Evolutionary conservation across 2,329 filamentous ascomycete species (phyloP).

Genomic region (Paraphaeosphaeria sporulosa): DNA sequence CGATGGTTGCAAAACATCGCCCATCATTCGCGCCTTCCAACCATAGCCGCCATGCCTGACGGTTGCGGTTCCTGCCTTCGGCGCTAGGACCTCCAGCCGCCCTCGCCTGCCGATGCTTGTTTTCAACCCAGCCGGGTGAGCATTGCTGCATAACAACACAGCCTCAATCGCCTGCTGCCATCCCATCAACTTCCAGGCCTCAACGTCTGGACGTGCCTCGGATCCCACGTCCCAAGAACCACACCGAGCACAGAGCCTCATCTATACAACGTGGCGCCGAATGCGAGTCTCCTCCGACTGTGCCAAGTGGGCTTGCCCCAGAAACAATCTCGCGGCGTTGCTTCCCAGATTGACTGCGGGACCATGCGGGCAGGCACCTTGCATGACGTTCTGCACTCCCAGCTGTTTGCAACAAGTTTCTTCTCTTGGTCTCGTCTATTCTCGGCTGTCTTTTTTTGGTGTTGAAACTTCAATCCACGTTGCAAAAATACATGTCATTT

Average conservation of each 20-base stretch:
- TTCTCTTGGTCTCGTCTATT: conserved; percentile 5
- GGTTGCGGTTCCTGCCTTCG: too few species aligned
- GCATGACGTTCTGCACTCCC: conserved; percentile 7
- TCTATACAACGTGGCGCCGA: conserved; percentile 21
- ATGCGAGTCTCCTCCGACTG: conserved; percentile 8
- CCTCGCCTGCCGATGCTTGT: conserved; percentile 8
- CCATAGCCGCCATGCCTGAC: not conserved
- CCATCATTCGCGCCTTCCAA: conserved; percentile 11
- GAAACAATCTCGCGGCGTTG: not conserved
- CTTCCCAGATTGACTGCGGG: not conserved
- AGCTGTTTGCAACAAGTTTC: not conserved
- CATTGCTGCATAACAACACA: conserved; percentile 14
- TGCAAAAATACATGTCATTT: not conserved
- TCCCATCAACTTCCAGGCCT: conserved; percentile 5
- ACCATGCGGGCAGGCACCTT: not conserved
- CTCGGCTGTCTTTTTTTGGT: conserved; percentile 4
- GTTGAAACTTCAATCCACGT: not conserved
- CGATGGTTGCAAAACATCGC: conserved; percentile 14
- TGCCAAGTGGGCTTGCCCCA: conserved; percentile 1
- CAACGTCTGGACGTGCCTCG: conserved; percentile 16
- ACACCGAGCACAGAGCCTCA: conserved; percentile 5
- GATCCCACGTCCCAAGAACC: conserved; percentile 12
- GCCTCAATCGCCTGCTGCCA: conserved; percentile 8
- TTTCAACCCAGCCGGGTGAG: not conserved
- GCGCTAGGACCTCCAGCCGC: too few species aligned